phyloP scores from a whole-genome alignment of 2,329 filamentous ascomycete species.

The Sclerotinia spermophila region DNA sequence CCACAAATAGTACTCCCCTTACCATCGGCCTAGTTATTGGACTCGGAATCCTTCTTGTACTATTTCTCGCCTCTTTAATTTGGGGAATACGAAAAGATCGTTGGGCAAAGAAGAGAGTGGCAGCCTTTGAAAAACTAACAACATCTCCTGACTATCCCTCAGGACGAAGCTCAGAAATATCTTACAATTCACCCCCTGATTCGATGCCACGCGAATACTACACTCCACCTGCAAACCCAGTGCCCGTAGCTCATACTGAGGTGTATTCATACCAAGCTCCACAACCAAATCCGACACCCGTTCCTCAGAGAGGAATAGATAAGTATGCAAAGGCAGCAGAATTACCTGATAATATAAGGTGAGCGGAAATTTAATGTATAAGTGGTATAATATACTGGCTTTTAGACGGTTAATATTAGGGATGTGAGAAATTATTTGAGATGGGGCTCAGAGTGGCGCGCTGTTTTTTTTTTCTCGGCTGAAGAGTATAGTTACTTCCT shows the following conservation, averaged over 20 bases:
- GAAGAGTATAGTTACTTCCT: neutral
- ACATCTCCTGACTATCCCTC: neutral
- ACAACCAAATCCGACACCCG: neutral
- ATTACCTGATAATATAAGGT: no score
- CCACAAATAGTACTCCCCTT: neutral
- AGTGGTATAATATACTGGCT: neutral
- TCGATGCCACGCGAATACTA: neutral
- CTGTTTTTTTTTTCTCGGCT: no score
- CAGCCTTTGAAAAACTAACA: neutral
- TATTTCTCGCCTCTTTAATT: neutral
- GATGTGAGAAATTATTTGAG: no score
- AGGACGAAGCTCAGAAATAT: neutral
- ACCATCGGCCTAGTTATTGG: neutral
- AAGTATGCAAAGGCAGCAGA: neutral
- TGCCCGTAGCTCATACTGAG: no score
- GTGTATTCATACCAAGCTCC: no score
- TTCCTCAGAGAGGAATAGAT: neutral
- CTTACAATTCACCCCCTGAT: neutral
- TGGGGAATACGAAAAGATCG: slow-evolving; percentile 1
- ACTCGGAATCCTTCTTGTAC: neutral
- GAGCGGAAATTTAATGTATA: neutral
- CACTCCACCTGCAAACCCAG: neutral
- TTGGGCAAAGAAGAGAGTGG: neutral
- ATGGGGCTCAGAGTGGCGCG: no score
- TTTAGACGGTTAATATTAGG: neutral